A percentile compares a stretch with the other conserved stretches of the same genome.
Evolutionary conservation across 352 stramenopile species (phyloP).

Genomic region (Pythium brachiatum): DNA sequence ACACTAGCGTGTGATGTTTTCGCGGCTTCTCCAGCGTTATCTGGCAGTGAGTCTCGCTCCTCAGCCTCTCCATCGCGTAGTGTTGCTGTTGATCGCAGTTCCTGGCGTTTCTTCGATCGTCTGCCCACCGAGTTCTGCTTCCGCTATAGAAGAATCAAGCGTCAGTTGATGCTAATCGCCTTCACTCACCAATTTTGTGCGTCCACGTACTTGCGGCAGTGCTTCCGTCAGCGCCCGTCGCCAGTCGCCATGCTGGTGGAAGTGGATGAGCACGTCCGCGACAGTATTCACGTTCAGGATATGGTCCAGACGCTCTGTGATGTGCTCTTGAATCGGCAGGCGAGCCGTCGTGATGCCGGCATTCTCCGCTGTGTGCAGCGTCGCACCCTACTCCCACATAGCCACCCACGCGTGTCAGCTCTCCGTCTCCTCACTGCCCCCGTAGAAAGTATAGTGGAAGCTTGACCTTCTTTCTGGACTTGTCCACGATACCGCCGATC

Average conservation of each 20-base stretch:
- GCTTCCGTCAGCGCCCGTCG: conserved; percentile 37
- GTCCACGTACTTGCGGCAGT: conserved; percentile 51
- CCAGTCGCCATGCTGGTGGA: conserved; percentile 46
- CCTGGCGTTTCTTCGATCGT: conserved; percentile 17
- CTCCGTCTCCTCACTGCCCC: not conserved
- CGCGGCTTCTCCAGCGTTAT: not conserved
- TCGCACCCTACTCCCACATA: conserved; percentile 31
- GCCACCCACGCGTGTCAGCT: not conserved
- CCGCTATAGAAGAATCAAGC: conserved; percentile 11
- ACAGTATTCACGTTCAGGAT: conserved; percentile 85
- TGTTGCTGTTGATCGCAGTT: not conserved
- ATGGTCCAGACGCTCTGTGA: conserved; percentile 63
- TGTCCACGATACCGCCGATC: conserved; percentile 81
- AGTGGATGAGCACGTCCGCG: conserved; percentile 63
- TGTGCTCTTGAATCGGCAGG: conserved; percentile 72
- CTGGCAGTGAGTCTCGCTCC: not conserved
- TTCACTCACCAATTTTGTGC: too few relatives aligned
- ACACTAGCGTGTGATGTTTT: not conserved
- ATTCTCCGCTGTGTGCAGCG: conserved; percentile 45
- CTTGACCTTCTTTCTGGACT: conserved; percentile 62
- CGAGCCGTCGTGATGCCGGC: conserved; percentile 53
- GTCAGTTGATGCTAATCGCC: not conserved
- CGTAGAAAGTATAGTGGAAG: too few relatives aligned
- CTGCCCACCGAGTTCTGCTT: conserved; percentile 18
- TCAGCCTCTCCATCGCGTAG: not conserved